Evolutionary conservation across 306 rosid species (phyloP).

Genomic region (Fagus sylvatica): DNA sequence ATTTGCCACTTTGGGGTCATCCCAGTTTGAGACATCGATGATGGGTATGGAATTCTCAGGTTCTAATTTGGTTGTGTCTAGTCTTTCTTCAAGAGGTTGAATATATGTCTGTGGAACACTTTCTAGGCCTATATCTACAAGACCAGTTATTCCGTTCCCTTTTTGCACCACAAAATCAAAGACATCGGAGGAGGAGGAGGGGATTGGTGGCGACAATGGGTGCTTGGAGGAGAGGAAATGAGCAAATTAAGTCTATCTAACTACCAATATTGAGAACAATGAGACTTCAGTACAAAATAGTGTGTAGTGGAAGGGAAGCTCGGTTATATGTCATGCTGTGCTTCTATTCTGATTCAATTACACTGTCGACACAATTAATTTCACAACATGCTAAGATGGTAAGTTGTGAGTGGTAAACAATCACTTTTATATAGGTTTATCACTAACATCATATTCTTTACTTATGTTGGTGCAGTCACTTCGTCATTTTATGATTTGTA

Average conservation of each 20-base stretch:
- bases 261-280: not conserved
- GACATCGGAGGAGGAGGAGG: slow-evolving; percentile 29
- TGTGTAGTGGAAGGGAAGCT: no score
- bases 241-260: not conserved
- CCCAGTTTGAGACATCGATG: slow-evolving; percentile 46
- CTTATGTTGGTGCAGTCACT: no score
- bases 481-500: no score
- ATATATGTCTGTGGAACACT: slow-evolving; percentile 32
- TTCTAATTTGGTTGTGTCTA: slow-evolving; percentile 23
- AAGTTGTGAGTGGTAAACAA: no score
- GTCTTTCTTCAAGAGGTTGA: slow-evolving; percentile 36
- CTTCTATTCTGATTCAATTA: no score
- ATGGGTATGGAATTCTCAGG: slow-evolving; percentile 34
- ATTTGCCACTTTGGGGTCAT: slow-evolving; percentile 34
- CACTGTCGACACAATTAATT: no score
- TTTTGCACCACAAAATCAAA: slow-evolving; percentile 36
- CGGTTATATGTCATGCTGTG: no score
- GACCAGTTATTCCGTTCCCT: slow-evolving; percentile 46
- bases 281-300: not conserved
- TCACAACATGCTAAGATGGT: no score
- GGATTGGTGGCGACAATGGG: slow-evolving; percentile 8
- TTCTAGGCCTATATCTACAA: slow-evolving; percentile 30
- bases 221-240: not conserved
- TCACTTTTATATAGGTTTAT: no score
- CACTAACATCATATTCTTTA: no score